Evolutionary conservation across 2,329 filamentous ascomycete genomes (phyloP), one percentile per base, ranked within the genome.

Genomic region (Cordyceps farinosa): DNA sequence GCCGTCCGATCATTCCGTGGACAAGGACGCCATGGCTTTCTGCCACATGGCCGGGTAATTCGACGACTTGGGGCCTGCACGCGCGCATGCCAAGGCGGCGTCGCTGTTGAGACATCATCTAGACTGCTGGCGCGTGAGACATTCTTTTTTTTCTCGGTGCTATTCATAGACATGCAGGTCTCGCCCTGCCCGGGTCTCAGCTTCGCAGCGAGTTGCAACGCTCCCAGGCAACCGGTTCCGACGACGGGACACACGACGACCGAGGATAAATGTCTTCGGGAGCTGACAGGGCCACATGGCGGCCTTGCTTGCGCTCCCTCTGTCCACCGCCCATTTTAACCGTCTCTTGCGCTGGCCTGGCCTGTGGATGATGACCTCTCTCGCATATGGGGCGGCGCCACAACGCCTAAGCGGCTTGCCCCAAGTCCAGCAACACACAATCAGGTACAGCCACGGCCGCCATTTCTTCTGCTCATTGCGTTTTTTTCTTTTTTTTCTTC

Each of bases 81-180:
- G 17, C 15, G 38, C 38, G 29, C 48, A 60, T 8, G 57, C 48
- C 38, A 47, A 52, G 29, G 29, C 27, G n/a, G 29, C 27, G 27
- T 34, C 48, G 34, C 32, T 38, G 51, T 56, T 62, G 52, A 61
- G 59, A 62, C 52, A 47, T 4, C 5, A 34, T 34, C 34, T 27
- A 55, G 42, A 38, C 40, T n/a, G 27, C 34, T 34, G 34, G 34
- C 34, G 30, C 42, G 15, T 52, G 22, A 62, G 61, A 62, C 52
- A 52, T 40, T 42, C 10, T 32, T 44, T 38, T 11, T 27, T 11
- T 36, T 42, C 15, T 52, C 48, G 54, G 36, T 40, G 61, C 61
- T 63, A 63, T 63, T 63, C 45, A 58, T 63, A 63, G 54, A 63
- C 44, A 57, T 62, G 61, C 53, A 62, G 36, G 53, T 61, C 40